phyloP scores from a whole-genome alignment of 2,329 filamentous ascomycete genomes.

The Plenodomus tracheiphilus region DNA sequence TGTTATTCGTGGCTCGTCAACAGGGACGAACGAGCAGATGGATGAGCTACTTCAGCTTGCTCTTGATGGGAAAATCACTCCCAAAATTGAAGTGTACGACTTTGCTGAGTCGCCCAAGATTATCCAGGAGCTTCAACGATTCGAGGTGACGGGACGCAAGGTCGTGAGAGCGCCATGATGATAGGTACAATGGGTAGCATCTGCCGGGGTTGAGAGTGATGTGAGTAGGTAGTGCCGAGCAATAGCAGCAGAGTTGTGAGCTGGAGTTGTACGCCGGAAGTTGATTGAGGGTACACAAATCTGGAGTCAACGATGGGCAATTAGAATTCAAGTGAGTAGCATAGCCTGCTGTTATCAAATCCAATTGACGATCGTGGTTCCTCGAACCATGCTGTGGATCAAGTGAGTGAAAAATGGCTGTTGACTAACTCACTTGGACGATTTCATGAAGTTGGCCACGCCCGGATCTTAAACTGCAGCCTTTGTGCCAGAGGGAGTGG shows the following conservation, averaged over 20 bases:
- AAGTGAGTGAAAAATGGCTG: too few species aligned
- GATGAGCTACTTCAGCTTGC: constrained; percentile 51
- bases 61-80: constrained; percentile 47
- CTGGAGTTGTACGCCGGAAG: neutral
- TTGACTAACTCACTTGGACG: too few species aligned
- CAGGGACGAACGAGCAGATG: constrained; percentile 51
- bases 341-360: too few species aligned
- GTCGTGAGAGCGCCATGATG: constrained; percentile 36
- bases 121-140: constrained; percentile 37
- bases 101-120: constrained; percentile 43
- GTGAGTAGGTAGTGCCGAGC: neutral
- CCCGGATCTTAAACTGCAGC: too few species aligned
- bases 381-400: too few species aligned
- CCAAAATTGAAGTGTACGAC: constrained; percentile 42
- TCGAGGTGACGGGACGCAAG: constrained; percentile 42
- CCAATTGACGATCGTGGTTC: too few species aligned
- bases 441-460: too few species aligned
- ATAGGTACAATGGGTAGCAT: neutral
- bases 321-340: too few species aligned
- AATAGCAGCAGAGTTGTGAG: neutral
- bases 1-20: constrained; percentile 52
- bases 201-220: neutral
- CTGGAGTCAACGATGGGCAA: too few species aligned
- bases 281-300: too few species aligned
- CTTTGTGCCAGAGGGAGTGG: too few species aligned